phyloP scores from a whole-genome alignment of 164 flowering plant genomes.

The Liquidambar formosana region DNA sequence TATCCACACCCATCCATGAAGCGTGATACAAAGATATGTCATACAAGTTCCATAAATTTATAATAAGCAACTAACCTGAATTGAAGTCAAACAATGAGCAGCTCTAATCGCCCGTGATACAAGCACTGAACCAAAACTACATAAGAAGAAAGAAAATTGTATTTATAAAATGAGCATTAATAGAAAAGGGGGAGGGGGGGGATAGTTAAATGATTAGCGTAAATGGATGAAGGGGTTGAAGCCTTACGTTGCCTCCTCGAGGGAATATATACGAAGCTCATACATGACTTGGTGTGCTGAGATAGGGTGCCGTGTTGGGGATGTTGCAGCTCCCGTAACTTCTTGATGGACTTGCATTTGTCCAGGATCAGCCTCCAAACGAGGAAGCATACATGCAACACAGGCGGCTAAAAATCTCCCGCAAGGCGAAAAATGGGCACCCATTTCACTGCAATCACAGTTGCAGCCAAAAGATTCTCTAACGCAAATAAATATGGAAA shows the following conservation, averaged over 20 bases:
- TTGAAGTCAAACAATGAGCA: constrained; percentile 98
- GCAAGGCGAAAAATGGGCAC: constrained; percentile 99
- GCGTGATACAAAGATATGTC: too few relatives aligned
- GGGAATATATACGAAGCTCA: constrained; percentile 95
- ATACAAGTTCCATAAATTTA: neutral
- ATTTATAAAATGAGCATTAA: neutral
- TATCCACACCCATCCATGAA: too few relatives aligned
- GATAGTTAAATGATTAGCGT: neutral
- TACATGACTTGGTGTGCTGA: constrained; percentile 89
- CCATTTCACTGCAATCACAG: constrained; percentile 86
- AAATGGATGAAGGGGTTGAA: constrained; percentile 8
- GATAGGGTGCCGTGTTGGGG: constrained; percentile 96
- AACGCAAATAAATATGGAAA: too few relatives aligned
- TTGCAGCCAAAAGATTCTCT: too few relatives aligned
- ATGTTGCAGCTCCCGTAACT: constrained; percentile 60
- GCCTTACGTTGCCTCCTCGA: constrained; percentile 90
- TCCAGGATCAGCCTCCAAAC: constrained; percentile 78
- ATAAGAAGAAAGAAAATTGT: constrained; percentile 4
- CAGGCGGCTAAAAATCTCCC: constrained; percentile 97
- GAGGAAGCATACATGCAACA: constrained; percentile 90
- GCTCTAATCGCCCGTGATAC: constrained; percentile 93
- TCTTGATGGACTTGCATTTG: constrained; percentile 57
- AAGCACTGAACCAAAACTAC: constrained; percentile 85
- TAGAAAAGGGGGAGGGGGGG: neutral
- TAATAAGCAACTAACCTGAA: constrained; percentile 70